Percentiles rank a stretch among this genome's conserved stretches.
Conservation (phyloP, 2,329 filamentous ascomycete genomes). For the Colletotrichum costaricense region DNA sequence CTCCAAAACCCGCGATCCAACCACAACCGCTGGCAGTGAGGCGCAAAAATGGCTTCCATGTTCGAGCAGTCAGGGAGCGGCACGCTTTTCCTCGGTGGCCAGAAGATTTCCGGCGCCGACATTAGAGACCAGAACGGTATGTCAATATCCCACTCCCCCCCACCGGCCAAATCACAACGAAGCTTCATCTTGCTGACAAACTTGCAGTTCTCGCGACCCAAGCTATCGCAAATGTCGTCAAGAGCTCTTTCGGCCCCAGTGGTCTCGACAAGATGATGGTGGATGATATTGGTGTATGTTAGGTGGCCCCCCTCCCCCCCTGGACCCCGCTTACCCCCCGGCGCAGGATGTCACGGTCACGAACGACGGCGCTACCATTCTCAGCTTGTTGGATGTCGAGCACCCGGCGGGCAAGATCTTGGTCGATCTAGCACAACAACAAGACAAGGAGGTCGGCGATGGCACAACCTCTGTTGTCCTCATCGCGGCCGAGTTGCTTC, state of each 20-base stretch:
- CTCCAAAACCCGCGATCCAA: constrained; percentile 26
- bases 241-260: constrained; percentile 97
- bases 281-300: constrained; percentile 91
- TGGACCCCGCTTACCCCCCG: constrained; percentile 38
- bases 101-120: constrained; percentile 96
- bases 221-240: constrained; percentile 98
- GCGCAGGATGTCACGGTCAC: constrained; percentile 94
- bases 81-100: constrained; percentile 94
- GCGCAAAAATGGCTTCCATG: constrained; percentile 82
- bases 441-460: constrained; percentile 99
- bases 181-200: constrained; percentile 41
- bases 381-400: constrained; percentile 94
- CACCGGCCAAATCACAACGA: background rate
- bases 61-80: constrained; percentile 97
- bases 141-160: constrained; percentile 31
- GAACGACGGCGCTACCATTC: constrained; percentile 97
- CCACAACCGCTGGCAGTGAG: constrained; percentile 28
- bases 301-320: constrained; percentile 33
- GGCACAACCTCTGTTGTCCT: constrained; percentile 98
- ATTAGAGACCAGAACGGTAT: constrained; percentile 96
- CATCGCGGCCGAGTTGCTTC: constrained; percentile 94
- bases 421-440: constrained; percentile 96
- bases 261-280: constrained; percentile 99
- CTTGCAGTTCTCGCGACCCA: constrained; percentile 87
- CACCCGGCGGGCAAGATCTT: constrained; percentile 98